A percentile compares a stretch with the other conserved stretches of the same genome.
phyloP scores from a whole-genome alignment of 805 yeast species.

The Suhomyces tanzawaensis region DNA sequence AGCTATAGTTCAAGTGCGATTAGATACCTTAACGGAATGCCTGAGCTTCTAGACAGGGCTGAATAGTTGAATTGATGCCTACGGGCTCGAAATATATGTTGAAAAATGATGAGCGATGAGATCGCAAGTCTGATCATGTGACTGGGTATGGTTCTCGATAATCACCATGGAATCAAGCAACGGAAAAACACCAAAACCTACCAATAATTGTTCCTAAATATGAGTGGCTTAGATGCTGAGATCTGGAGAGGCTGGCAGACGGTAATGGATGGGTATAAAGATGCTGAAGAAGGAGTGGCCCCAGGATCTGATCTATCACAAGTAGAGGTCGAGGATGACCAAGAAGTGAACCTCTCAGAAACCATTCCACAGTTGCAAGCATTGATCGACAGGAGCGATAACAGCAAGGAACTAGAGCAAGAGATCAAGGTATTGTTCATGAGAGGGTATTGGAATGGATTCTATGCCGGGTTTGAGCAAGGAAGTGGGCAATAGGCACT shows the following conservation, averaged over 20 bases:
- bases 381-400: slow-evolving; percentile 15
- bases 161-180: too few relatives aligned
- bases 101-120: neutral
- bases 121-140: neutral
- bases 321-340: too few relatives aligned
- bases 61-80: too few relatives aligned
- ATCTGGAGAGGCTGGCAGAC: neutral
- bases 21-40: too few relatives aligned
- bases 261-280: neutral
- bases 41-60: too few relatives aligned
- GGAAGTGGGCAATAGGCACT: too few relatives aligned
- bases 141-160: neutral
- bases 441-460: slow-evolving; percentile 36
- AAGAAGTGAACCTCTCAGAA: neutral
- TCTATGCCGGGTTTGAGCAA: slow-evolving; percentile 18
- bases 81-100: too few relatives aligned
- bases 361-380: slow-evolving; percentile 2
- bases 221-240: neutral
- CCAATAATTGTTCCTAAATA: too few relatives aligned
- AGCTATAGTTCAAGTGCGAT: too few relatives aligned
- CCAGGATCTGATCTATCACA: neutral
- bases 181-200: too few relatives aligned
- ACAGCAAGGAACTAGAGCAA: slow-evolving; percentile 14
- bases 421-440: slow-evolving; percentile 25
- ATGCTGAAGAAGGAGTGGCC: neutral